These are phyloP conservation scores for Aquilaria sinensis DNA, from an alignment of 345 rosid genomes.

Conservation along the genomic window DNA sequence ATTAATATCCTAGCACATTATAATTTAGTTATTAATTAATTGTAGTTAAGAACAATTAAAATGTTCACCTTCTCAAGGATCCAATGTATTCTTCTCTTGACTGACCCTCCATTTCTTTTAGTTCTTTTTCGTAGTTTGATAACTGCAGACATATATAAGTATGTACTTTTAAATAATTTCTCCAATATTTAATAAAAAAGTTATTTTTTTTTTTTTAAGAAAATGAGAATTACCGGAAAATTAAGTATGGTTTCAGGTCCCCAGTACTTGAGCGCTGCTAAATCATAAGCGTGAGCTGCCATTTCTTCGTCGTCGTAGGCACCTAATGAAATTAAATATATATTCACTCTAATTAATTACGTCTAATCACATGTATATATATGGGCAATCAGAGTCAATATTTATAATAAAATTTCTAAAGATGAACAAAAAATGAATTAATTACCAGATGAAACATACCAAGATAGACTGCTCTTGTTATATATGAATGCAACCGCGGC, in stretches of 20 bases:
- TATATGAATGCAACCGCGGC: not conserved
- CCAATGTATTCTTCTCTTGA: constrained; percentile 88
- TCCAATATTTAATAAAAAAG: not conserved
- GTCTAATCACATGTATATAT: no score
- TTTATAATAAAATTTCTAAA: not conserved
- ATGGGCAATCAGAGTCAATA: not conserved
- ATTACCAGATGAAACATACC: constrained; percentile 10
- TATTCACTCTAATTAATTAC: no score
- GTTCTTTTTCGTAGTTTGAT: constrained; percentile 46
- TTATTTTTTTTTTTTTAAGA: not conserved
- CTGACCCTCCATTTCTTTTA: constrained; percentile 71
- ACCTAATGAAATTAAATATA: constrained; percentile 21
- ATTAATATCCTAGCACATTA: not conserved
- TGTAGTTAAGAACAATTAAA: not conserved
- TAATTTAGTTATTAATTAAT: not conserved
- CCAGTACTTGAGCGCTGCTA: constrained; percentile 97
- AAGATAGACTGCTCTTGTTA: constrained; percentile 13
- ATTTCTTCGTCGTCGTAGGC: constrained; percentile 90
- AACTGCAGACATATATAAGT: constrained; percentile 23
- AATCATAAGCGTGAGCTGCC: constrained; percentile 93
- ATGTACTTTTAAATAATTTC: not conserved
- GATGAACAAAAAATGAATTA: not conserved
- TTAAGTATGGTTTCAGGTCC: constrained; percentile 82
- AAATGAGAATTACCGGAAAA: constrained; percentile 46
- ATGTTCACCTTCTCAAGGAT: constrained; percentile 66